These are phyloP conservation scores for Venturia aucupariae DNA, from an alignment of 2,329 filamentous ascomycete genomes.

Conservation along the genomic window DNA sequence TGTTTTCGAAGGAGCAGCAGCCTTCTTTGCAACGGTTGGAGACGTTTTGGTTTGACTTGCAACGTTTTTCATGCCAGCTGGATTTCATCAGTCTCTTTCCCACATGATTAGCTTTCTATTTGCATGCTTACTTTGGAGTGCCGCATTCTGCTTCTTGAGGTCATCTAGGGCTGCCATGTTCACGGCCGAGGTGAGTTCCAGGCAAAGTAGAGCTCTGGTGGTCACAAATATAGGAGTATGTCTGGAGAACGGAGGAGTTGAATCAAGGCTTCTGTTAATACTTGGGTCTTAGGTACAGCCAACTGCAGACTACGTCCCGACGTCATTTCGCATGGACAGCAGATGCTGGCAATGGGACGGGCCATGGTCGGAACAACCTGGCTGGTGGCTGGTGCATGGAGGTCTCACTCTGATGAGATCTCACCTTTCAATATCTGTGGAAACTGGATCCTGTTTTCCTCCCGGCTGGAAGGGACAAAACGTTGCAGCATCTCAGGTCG, in stretches of 20 bases:
- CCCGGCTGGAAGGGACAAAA: background rate
- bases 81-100: background rate
- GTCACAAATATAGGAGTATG: background rate
- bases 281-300: background rate
- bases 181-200: background rate
- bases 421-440: background rate
- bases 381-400: no score
- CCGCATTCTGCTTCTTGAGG: constrained; percentile 34
- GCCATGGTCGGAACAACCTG: background rate
- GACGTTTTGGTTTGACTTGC: background rate
- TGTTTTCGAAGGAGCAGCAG: constrained; percentile 19
- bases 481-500: background rate
- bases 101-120: background rate
- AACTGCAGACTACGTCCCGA: background rate
- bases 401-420: no score
- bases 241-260: background rate
- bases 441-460: background rate
- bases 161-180: constrained; percentile 24
- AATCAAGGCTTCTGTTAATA: background rate
- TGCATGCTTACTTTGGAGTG: constrained; percentile 29
- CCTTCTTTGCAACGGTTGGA: background rate
- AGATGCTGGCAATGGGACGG: background rate
- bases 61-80: background rate
- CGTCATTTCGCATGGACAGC: background rate
- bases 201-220: no score